phyloP scores from a whole-genome alignment of 2,329 filamentous ascomycete genomes.

The Colletotrichum musae region DNA sequence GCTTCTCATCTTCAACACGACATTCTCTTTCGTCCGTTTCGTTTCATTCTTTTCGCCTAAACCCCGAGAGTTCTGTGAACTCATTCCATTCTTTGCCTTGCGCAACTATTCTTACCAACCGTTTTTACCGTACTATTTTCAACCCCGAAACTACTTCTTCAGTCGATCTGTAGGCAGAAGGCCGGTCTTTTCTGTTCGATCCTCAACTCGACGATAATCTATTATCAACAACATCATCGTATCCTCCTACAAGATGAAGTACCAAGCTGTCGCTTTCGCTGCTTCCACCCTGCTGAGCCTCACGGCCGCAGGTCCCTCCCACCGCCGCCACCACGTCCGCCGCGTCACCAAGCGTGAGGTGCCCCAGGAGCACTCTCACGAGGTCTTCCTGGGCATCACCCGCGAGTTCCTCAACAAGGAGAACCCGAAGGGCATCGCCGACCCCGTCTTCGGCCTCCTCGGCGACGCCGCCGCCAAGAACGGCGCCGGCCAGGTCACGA shows the following conservation, averaged over 20 bases:
- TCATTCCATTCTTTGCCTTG: conserved; percentile 44
- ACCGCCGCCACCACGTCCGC: conserved; percentile 22
- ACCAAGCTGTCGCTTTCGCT: conserved; percentile 36
- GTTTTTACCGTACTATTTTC: conserved; percentile 1
- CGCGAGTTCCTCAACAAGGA: conserved; percentile 57
- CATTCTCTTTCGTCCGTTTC: conserved; percentile 35
- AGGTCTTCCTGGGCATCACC: conserved; percentile 59
- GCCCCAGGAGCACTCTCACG: conserved; percentile 68
- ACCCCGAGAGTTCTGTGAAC: conserved; percentile 41
- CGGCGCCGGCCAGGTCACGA: conserved; percentile 52
- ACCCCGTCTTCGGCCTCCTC: conserved; percentile 65
- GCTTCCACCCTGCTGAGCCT: conserved; percentile 36
- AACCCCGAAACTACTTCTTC: conserved; percentile 13
- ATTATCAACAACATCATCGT: conserved; percentile 3
- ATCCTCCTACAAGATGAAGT: conserved; percentile 41
- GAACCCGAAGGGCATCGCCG: conserved; percentile 63
- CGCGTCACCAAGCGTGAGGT: conserved; percentile 55
- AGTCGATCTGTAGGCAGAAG: conserved; percentile 29
- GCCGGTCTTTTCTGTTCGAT: conserved; percentile 35
- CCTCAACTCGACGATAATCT: conserved; percentile 16
- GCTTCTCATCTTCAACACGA: conserved; percentile 31
- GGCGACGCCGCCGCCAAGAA: conserved; percentile 65
- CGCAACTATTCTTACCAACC: not conserved
- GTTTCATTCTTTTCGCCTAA: conserved; percentile 34
- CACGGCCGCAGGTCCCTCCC: conserved; percentile 23